Evolutionary conservation across 352 stramenopile genomes (phyloP).

Genomic region (Globisporangium parvum): DNA sequence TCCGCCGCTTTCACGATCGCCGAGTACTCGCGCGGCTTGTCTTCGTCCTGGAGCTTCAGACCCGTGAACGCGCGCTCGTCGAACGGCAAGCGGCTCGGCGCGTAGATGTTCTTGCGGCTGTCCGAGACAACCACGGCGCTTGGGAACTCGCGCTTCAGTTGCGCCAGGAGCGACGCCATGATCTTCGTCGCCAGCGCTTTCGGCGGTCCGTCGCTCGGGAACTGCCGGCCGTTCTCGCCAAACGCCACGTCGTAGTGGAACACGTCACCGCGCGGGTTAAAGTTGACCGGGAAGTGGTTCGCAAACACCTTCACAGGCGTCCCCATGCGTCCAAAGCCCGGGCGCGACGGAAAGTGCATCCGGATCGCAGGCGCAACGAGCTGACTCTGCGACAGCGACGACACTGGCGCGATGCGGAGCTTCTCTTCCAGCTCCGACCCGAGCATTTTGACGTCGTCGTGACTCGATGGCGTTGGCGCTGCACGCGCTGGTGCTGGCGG

Average conservation of each 20-base stretch:
- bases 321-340: slow-evolving; percentile 48
- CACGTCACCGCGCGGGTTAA: slow-evolving; percentile 39
- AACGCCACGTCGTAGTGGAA: slow-evolving; percentile 77
- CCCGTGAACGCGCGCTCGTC: slow-evolving; percentile 28
- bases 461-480: background rate
- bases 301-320: slow-evolving; percentile 35
- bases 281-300: slow-evolving; percentile 63
- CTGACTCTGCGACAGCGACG: slow-evolving; percentile 11
- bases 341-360: slow-evolving; percentile 44
- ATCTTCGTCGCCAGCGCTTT: slow-evolving; percentile 56
- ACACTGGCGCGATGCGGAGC: slow-evolving; percentile 2
- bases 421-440: slow-evolving; percentile 36
- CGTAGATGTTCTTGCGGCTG: slow-evolving; percentile 51
- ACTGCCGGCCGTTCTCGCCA: slow-evolving; percentile 24
- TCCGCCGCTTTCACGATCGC: slow-evolving; percentile 46
- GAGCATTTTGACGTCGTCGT: slow-evolving; percentile 8
- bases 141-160: slow-evolving; percentile 36
- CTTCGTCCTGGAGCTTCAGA: slow-evolving; percentile 37
- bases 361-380: slow-evolving; percentile 30
- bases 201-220: slow-evolving; percentile 40
- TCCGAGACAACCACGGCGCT: slow-evolving; percentile 39
- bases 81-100: slow-evolving; percentile 37
- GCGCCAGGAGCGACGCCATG: slow-evolving; percentile 36
- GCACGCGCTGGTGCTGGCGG: background rate
- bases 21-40: slow-evolving; percentile 34